Percentiles rank a stretch among this genome's conserved stretches.
Evolutionary conservation across 2,329 filamentous ascomycete species (phyloP).

Genomic region (Orbilia quercus): DNA sequence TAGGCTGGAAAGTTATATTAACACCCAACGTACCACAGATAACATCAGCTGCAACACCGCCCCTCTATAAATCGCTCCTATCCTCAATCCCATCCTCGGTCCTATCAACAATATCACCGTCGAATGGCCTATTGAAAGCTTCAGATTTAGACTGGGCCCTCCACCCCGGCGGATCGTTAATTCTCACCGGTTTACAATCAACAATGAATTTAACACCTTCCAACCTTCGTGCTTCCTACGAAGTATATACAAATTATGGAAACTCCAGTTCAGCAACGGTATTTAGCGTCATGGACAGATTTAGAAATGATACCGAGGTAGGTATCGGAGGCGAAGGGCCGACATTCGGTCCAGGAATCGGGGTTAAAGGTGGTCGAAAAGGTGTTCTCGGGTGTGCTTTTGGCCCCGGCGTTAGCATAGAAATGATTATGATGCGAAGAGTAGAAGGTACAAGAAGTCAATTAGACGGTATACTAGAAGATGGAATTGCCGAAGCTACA

Average conservation of each 20-base stretch:
- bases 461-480: conserved; percentile 15
- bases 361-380: conserved; percentile 64
- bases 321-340: conserved; percentile 67
- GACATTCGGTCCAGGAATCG: conserved; percentile 61
- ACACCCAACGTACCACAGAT: conserved; percentile 72
- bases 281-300: conserved; percentile 73
- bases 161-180: conserved; percentile 76
- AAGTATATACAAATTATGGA: conserved; percentile 75
- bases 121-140: conserved; percentile 64
- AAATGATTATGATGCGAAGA: conserved; percentile 75
- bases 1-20: conserved; percentile 75
- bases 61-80: conserved; percentile 70
- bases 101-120: conserved; percentile 64
- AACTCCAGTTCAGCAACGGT: conserved; percentile 78
- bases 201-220: conserved; percentile 70
- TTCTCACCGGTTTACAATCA: conserved; percentile 73
- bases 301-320: conserved; percentile 73
- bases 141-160: conserved; percentile 78
- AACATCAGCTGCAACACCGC: conserved; percentile 67
- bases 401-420: conserved; percentile 75
- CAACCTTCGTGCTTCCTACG: conserved; percentile 76
- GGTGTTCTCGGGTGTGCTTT: conserved; percentile 76
- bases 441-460: conserved; percentile 45
- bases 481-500: conserved; percentile 18
- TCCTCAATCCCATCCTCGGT: conserved; percentile 64